Conservation (phyloP, 805 yeast species). For the Priceomyces castillae region DNA sequence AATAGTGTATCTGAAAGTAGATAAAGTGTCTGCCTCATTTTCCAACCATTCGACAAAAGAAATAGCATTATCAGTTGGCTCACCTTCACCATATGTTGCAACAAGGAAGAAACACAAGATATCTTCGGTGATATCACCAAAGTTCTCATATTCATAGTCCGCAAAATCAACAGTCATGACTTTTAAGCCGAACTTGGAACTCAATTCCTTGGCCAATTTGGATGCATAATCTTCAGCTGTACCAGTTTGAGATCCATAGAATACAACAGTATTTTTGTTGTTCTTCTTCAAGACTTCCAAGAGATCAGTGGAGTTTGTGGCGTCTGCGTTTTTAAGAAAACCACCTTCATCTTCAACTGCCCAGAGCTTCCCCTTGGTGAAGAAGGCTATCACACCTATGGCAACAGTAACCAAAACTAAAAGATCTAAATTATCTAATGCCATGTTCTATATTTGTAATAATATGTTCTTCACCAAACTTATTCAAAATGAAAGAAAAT, state of each 20-base stretch:
- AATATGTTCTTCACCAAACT: neutral
- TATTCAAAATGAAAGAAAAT: slow-evolving; percentile 1
- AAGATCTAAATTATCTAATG: slow-evolving; percentile 70
- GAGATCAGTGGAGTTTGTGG: slow-evolving; percentile 53
- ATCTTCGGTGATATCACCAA: slow-evolving; percentile 60
- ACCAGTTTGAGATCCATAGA: slow-evolving; percentile 96
- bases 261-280: slow-evolving; percentile 72
- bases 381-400: slow-evolving; percentile 62
- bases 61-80: slow-evolving; percentile 93
- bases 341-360: slow-evolving; percentile 39
- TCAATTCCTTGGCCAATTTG: slow-evolving; percentile 85
- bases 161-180: slow-evolving; percentile 87
- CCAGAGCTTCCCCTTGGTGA: slow-evolving; percentile 55
- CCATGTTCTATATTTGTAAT: slow-evolving; percentile 35
- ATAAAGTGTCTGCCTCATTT: slow-evolving; percentile 53
- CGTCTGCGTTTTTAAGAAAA: slow-evolving; percentile 21
- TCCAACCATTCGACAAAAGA: slow-evolving; percentile 71
- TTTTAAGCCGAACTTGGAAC: slow-evolving; percentile 73
- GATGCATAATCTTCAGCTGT: slow-evolving; percentile 97
- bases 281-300: slow-evolving; percentile 55
- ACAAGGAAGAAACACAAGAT: slow-evolving; percentile 65
- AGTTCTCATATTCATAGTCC: slow-evolving; percentile 78
- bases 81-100: slow-evolving; percentile 98
- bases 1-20: slow-evolving; percentile 62
- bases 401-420: slow-evolving; percentile 64